These are phyloP conservation scores for Talaromyces atroroseus DNA, from an alignment of 2,329 filamentous ascomycete genomes.

Conservation along the genomic window DNA sequence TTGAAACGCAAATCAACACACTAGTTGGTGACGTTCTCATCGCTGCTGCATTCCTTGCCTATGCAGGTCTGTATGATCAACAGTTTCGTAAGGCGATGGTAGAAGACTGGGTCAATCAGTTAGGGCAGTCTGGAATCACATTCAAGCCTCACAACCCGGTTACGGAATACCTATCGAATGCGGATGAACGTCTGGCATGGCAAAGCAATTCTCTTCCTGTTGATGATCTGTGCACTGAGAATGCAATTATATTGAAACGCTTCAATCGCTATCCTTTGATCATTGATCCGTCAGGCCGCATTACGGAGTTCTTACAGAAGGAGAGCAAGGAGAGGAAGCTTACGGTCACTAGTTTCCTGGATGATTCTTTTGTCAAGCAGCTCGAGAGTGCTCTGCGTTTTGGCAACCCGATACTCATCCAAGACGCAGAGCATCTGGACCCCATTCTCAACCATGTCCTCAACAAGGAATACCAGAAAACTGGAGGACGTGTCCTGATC, in stretches of 20 bases:
- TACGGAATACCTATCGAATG: slow-evolving; percentile 93
- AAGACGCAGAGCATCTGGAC: slow-evolving; percentile 95
- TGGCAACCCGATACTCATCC: slow-evolving; percentile 96
- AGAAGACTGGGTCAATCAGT: slow-evolving; percentile 93
- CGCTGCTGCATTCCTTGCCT: slow-evolving; percentile 94
- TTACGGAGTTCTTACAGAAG: slow-evolving; percentile 90
- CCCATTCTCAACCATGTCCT: slow-evolving; percentile 97
- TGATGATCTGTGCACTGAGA: slow-evolving; percentile 96
- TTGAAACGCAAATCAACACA: slow-evolving; percentile 95
- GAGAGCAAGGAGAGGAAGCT: slow-evolving; percentile 90
- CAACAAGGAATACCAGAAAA: slow-evolving; percentile 99
- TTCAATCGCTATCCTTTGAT: slow-evolving; percentile 99
- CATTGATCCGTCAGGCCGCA: slow-evolving; percentile 92
- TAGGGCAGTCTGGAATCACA: slow-evolving; percentile 84
- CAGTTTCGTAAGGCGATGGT: slow-evolving; percentile 97
- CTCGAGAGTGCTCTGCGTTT: slow-evolving; percentile 94
- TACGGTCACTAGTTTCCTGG: slow-evolving; percentile 95
- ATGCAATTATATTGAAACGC: slow-evolving; percentile 92
- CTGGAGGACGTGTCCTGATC: slow-evolving; percentile 93
- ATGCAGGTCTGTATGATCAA: slow-evolving; percentile 94
- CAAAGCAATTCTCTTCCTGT: slow-evolving; percentile 90
- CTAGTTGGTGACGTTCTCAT: slow-evolving; percentile 93
- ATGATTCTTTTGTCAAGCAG: slow-evolving; percentile 97
- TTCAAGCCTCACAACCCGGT: slow-evolving; percentile 93
- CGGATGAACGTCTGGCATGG: slow-evolving; percentile 91